Base-by-base conservation (phyloP, 2,329 filamentous ascomycete genomes). In the Diaporthe citriasiana region DNA sequence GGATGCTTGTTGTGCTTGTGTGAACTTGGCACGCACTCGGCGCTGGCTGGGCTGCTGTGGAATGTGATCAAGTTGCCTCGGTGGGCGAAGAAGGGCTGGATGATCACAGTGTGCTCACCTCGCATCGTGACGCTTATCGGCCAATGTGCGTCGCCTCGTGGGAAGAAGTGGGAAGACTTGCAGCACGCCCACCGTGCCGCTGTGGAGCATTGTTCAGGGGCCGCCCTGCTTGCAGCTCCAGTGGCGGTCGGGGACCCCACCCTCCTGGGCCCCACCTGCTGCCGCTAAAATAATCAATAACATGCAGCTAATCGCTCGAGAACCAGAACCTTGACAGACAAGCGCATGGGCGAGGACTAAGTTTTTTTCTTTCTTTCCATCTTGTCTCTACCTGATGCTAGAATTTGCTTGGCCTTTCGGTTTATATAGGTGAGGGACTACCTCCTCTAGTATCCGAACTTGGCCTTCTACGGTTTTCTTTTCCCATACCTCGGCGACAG, bases 211-310 rank as follows among this genome's bases (percentile, higher is more conserved):
- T 68, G 63, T 53, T 68, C 63, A 68, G 63, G 63, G 63, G 63
- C 63, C 63, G 33, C 63, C 63, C 63, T 68, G 63, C 47, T 40
- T 68, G 47, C 63, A 68, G 63, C 63, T 68, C 63, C 63, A 33
- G 42, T 53, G 63, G 63, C 63, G 63, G 63, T 68, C 63, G 63
- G 63, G 47, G 70, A 57, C 59, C 70, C 59, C 71, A 70, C 71
- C 60, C 42, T 53, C 4, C 35, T 56, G n/a, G 35, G 25, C 33
- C 56, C 69, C 69, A 55, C 45, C 56, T 45, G 12, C 45, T 71
- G 47, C 45, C 70, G 55, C 56, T 71, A 71, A 53, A 63, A 53
- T 63, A 63, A 53, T 68, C 63, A 71, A 71, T 71, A 70, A 51
- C 51, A 57, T 70, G 71, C 63, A 73, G 53, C 63, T 68, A 68